Conservation (phyloP, 768 basidiomycete species). For the Zangia roseola region DNA sequence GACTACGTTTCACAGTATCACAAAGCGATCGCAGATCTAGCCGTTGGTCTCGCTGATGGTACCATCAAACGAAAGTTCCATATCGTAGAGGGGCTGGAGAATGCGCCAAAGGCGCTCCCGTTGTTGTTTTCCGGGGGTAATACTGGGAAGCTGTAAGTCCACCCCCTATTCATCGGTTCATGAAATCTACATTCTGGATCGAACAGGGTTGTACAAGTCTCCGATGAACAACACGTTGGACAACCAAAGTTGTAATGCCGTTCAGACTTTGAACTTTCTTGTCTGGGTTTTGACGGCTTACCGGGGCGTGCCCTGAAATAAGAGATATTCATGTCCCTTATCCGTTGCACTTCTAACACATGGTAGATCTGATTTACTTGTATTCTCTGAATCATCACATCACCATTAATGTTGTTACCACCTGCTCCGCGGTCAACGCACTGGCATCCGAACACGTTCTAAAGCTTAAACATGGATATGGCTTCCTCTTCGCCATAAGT, state of each 20-base stretch:
- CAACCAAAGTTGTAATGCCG: conserved; percentile 7
- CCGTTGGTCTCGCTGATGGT: conserved; percentile 58
- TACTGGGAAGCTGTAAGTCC: conserved; percentile 66
- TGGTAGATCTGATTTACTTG: too few relatives aligned
- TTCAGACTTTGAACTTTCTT: neutral
- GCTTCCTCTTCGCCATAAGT: too few relatives aligned
- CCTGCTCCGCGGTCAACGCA: too few relatives aligned
- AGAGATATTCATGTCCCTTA: too few relatives aligned
- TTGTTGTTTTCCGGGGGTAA: conserved; percentile 77
- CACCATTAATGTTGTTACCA: too few relatives aligned
- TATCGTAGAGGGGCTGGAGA: conserved; percentile 70
- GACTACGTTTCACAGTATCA: conserved; percentile 69
- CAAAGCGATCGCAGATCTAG: conserved; percentile 56
- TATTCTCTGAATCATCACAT: too few relatives aligned
- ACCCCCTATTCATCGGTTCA: neutral
- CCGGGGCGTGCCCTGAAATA: too few relatives aligned
- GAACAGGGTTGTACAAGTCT: conserved; percentile 57
- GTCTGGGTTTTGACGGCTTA: too few relatives aligned
- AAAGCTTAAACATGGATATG: too few relatives aligned
- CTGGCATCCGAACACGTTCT: too few relatives aligned
- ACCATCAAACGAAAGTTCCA: conserved; percentile 81
- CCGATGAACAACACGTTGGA: conserved; percentile 33
- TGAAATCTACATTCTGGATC: conserved; percentile 6
- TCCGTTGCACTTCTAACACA: too few relatives aligned
- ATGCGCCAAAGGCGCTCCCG: conserved; percentile 66